These are phyloP conservation scores for Oryza glaberrima DNA, from an alignment of 176 grass and related monocot genomes.

Conservation along the genomic window DNA sequence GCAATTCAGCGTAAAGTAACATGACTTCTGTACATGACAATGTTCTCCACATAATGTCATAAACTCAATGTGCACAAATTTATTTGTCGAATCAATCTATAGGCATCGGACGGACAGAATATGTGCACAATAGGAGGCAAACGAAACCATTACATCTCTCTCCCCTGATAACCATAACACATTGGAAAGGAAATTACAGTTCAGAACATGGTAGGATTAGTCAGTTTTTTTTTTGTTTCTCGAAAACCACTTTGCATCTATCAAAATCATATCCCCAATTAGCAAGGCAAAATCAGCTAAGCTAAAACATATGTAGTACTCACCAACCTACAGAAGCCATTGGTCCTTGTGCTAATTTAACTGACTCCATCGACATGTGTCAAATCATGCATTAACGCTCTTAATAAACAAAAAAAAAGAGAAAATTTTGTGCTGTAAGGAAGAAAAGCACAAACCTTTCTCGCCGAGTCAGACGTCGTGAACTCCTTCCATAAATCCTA, in stretches of 20 bases:
- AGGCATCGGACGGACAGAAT: neutral
- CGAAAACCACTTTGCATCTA: neutral
- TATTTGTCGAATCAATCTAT: neutral
- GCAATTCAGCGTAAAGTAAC: neutral
- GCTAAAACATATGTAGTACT: neutral
- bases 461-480: slow-evolving; percentile 60
- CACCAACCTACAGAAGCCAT: neutral
- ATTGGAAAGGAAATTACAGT: neutral
- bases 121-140: neutral
- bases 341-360: neutral
- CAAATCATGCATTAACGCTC: neutral
- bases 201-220: neutral
- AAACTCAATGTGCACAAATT: neutral
- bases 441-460: slow-evolving; percentile 55
- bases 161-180: neutral
- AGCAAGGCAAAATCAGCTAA: neutral
- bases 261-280: neutral
- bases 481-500: slow-evolving; percentile 94
- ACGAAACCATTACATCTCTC: neutral
- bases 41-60: neutral
- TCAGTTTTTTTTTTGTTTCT: neutral
- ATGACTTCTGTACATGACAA: neutral
- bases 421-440: neutral
- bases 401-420: neutral
- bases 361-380: neutral